Conservation (phyloP, 2,329 filamentous ascomycete genomes). For the Graphium sp. region DNA sequence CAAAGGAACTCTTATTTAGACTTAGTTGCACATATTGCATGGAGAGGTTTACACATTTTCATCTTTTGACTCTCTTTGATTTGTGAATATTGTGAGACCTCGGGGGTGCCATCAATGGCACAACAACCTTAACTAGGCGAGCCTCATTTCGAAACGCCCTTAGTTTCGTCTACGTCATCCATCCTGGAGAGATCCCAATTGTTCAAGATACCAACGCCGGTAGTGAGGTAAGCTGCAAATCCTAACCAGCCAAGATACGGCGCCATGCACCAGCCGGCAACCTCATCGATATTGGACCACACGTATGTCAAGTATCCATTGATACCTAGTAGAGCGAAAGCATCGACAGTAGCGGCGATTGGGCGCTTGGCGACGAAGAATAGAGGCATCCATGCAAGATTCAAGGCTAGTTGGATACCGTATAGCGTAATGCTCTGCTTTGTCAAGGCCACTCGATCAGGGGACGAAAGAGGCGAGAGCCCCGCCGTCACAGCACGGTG, state of each 20-base stretch:
- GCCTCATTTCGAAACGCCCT: no score
- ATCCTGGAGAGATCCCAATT: slow-evolving; percentile 39
- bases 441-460: slow-evolving; percentile 37
- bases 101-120: no score
- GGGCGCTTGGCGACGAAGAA: slow-evolving; percentile 72
- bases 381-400: slow-evolving; percentile 80
- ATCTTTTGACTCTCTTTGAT: no score
- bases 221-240: slow-evolving; percentile 75
- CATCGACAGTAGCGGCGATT: slow-evolving; percentile 57
- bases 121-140: no score
- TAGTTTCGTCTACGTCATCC: no score
- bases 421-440: slow-evolving; percentile 64
- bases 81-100: no score
- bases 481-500: slow-evolving; percentile 57
- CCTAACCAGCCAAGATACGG: slow-evolving; percentile 78
- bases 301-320: slow-evolving; percentile 59
- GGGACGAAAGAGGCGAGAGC: slow-evolving; percentile 35
- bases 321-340: slow-evolving; percentile 53
- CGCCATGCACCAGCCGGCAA: slow-evolving; percentile 56
- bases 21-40: no score
- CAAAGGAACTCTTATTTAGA: no score
- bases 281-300: slow-evolving; percentile 58
- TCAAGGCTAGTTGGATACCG: slow-evolving; percentile 70
- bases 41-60: no score
- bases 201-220: slow-evolving; percentile 51